Evolutionary conservation across 768 basidiomycete species (phyloP), one percentile per base, ranked within the genome.

Genomic region (Rhizopogon salebrosus): DNA sequence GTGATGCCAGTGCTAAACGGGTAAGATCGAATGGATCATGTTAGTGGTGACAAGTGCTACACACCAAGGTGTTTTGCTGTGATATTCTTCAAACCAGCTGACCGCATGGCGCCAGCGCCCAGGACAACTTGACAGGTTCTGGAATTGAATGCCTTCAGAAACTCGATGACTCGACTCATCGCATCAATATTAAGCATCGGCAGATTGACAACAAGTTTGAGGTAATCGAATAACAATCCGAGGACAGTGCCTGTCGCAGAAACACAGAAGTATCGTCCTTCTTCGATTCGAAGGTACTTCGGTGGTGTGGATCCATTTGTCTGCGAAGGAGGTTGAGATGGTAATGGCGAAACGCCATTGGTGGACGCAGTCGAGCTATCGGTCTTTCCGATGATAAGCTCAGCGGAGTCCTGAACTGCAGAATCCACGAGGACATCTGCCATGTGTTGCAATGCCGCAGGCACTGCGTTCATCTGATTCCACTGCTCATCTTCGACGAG

Each of bases 51-150:
- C 22, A 41, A 35, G 51, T 50, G 36, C 54, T 54, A 58, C 80
- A 55, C 57, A 91, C 93, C 94, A 22, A 99, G 78, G 74, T 99
- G 95, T 68, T 93, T 97, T 37, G 97, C 97, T 0, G 97, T 98
- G 65, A 99, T 99, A 65, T 98, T 95, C 71, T 92, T 98, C 62
- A 99, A 71, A 6, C 97, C 97, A 18, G 97, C 97, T 16, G 92
- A 94, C 39, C 94, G 79, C 95, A 98, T 98, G n/a, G 97, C 97
- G 13, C 97, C 97, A 8, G 97, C 97, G 3, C 97, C 97, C 8
- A 99, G 77, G 1, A 99, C 97, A 41, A 98, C 95, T 67, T 98
- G 97, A 70, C 97, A 99, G 2, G 93, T 95, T 60, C 97, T 76
- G 27, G 95, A 98, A 68, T 99, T 99, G 76, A 95, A 98, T 24